Evolutionary conservation across 805 yeast species (phyloP), one percentile per base, ranked within the genome.

Genomic region (Candida nonsorbophila): DNA sequence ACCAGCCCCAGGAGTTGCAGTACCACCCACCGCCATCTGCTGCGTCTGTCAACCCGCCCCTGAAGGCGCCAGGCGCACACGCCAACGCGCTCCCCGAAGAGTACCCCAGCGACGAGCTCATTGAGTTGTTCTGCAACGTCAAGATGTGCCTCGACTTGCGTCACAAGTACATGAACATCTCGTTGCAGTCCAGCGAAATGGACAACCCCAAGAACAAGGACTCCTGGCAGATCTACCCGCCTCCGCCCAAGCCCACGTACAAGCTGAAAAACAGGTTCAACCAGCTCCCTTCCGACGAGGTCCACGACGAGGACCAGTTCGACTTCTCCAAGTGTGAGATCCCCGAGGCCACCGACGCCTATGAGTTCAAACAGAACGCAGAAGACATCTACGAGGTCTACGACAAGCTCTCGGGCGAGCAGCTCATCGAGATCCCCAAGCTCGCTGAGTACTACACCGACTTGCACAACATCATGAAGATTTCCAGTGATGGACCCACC

Each of bases 401-500:
- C 40, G 66, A 66, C 11, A 53, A 38, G 16, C 15, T 34, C 14
- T 34, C 41, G 4, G 33, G 31, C 8, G 44, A 41, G 5, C 33
- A 46, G 7, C 44, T 80, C 13, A 70, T 77, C 4, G 50, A 73
- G n/a, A 69, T 86, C 12, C 97, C 98, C n/a, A 68, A 84, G 1
- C 66, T 92, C 36, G 72, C 75, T 30, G 97, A 92, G 28, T 92
- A 83, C 56, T 94, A 85, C 55, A 58, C 74, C 41, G 98, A 90
- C 54, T 58, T 87, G 45, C 92, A 83, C 30, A 73, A 67, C 33
- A 73, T 92, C 41, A 71, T 76, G n/a, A 57, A 70, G 8, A 70
- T 85, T 27, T 80, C 95, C 6, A 79, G 92, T 4, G 96, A 88
- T 57, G 99, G 99, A 0, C 98, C 99, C 4, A 77, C 94, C 10